Base-by-base conservation (phyloP, 169 alveolate species). In the Pseudocohnilembus persalinus region DNA sequence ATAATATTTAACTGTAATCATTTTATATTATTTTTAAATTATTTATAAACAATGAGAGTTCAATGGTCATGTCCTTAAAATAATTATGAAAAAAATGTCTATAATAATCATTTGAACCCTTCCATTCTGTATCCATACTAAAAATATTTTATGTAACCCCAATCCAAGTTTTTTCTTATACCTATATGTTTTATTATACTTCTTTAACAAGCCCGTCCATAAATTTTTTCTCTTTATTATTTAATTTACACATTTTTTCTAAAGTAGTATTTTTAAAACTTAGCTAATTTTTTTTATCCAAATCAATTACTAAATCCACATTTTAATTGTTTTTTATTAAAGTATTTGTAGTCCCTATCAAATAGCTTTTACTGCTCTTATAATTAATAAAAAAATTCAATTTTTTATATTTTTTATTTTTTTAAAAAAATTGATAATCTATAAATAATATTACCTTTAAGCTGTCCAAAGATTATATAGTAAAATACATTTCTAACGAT, bases 261-360 rank as follows among this genome's bases (percentile, higher is more conserved):
- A 77, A 26, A 84, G 30, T 68, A 74, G 73, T 81, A 75, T 88
- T 79, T 74, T 74, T 76, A 27, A 83, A 83, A 4, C 76, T 89
- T 0, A 93, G 81, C 32, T 88, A 88, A 29, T 90, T n/a, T n/a
- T n/a, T 91, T 24, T 30, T 83, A 79, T 93, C 96, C 26, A 93
- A 77, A 83, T 93, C 91, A 30, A 93, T 87, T 1, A 93, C 81
- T 73, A 91, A 83, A 82, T 93, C 95, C 80, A 83, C 92, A 73
- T 88, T 86, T 34, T 91, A 81, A 84, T 49, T 83, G 78, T 90
- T 85, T 75, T 82, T 77, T 24, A 93, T 49, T 35, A 94, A 79
- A 86, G 88, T 87, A 83, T 92, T 94, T 11, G 96, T 94, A 0
- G 94, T 81, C 1, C 96, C 94, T 16, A 91, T 86, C 32, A 94